These are phyloP conservation scores for Colletotrichum musae DNA, from an alignment of 2,329 filamentous ascomycete species.

Conservation along the genomic window DNA sequence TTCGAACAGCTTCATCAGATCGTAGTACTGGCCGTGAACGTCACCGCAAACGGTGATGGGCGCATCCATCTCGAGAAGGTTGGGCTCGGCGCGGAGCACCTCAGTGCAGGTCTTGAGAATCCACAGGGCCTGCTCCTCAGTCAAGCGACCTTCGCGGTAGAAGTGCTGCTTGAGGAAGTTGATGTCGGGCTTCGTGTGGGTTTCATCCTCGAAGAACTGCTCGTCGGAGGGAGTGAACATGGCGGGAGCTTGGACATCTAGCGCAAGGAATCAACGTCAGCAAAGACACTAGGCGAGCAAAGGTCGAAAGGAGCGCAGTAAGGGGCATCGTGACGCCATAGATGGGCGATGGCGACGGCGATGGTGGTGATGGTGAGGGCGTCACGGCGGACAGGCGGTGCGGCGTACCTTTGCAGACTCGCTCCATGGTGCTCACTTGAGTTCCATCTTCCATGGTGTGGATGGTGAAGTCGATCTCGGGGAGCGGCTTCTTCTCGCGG, in stretches of 20 bases:
- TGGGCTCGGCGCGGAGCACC: slow-evolving; percentile 90
- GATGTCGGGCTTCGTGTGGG: slow-evolving; percentile 90
- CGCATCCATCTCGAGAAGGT: slow-evolving; percentile 98
- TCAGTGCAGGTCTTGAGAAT: slow-evolving; percentile 92
- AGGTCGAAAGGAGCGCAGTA: slow-evolving; percentile 35
- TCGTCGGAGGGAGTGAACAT: slow-evolving; percentile 93
- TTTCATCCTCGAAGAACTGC: slow-evolving; percentile 91
- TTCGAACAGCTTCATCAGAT: slow-evolving; percentile 99
- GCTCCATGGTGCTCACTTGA: slow-evolving; percentile 94
- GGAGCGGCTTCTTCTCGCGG: slow-evolving; percentile 92
- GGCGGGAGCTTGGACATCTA: slow-evolving; percentile 97
- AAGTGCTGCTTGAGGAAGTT: slow-evolving; percentile 98
- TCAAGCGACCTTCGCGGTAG: slow-evolving; percentile 96
- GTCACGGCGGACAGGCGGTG: background rate
- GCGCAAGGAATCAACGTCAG: slow-evolving; percentile 44
- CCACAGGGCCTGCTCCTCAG: slow-evolving; percentile 96
- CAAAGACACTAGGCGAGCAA: slow-evolving; percentile 43
- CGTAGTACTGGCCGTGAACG: slow-evolving; percentile 98
- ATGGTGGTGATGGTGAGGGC: background rate
- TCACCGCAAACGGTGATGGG: slow-evolving; percentile 99
- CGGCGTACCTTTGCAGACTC: slow-evolving; percentile 94
- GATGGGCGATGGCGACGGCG: slow-evolving; percentile 44
- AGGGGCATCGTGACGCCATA: slow-evolving; percentile 36
- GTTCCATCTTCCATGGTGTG: slow-evolving; percentile 98
- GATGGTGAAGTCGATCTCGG: slow-evolving; percentile 98